These are phyloP conservation scores for Nakazawaea peltata DNA, from an alignment of 805 yeast species.

Conservation along the genomic window DNA sequence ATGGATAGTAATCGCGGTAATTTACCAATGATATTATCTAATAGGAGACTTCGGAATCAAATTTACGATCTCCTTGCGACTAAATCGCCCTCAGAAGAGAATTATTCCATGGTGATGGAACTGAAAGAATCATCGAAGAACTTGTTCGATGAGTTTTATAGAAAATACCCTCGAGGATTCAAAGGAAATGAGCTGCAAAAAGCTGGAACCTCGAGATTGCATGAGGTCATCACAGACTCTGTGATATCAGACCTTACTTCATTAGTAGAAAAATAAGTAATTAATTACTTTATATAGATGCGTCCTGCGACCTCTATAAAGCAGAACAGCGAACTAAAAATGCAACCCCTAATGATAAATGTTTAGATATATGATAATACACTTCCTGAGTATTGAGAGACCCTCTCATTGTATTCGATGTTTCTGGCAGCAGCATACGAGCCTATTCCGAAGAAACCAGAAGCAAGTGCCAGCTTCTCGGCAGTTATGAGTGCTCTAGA, in stretches of 20 bases:
- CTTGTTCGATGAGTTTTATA: constrained; percentile 4
- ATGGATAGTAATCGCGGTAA: too few relatives aligned
- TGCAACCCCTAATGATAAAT: too few relatives aligned
- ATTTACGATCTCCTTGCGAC: neutral
- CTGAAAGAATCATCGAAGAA: neutral
- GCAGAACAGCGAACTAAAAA: neutral
- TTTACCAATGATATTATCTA: constrained; percentile 3
- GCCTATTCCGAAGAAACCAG: constrained; percentile 1
- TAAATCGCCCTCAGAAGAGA: neutral
- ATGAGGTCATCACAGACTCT: constrained; percentile 1
- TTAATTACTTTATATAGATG: too few relatives aligned
- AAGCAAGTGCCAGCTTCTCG: constrained; percentile 6
- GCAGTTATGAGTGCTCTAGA: neutral
- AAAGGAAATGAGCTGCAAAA: neutral
- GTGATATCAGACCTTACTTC: too few relatives aligned
- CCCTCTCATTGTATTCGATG: neutral
- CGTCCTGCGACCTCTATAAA: too few relatives aligned
- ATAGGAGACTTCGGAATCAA: neutral
- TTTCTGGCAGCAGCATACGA: constrained; percentile 1
- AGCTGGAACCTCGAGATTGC: constrained; percentile 3
- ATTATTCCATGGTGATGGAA: neutral
- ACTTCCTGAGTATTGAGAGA: constrained; percentile 1
- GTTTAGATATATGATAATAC: constrained; percentile 4
- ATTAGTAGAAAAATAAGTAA: too few relatives aligned
- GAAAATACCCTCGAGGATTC: constrained; percentile 7